A percentile compares a stretch with the other conserved stretches of the same genome.
These are phyloP conservation scores for Mycena galopus DNA, from an alignment of 768 basidiomycete species.

Conservation along the genomic window DNA sequence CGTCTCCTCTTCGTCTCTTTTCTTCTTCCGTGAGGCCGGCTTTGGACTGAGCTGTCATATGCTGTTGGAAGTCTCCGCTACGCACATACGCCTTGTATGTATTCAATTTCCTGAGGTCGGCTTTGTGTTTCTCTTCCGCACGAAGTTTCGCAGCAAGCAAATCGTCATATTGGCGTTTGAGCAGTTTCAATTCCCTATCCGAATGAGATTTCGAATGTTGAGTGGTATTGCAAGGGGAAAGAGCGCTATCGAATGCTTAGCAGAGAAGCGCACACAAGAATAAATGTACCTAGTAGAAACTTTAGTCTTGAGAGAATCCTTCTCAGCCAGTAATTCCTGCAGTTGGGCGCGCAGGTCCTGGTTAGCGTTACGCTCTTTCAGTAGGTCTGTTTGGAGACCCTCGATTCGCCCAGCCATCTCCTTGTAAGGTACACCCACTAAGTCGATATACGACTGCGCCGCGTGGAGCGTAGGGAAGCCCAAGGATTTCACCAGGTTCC, in stretches of 20 bases:
- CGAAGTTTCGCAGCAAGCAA: conserved; percentile 23
- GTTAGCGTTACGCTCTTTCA: conserved; percentile 9
- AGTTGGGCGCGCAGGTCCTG: background rate
- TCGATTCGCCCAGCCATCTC: conserved; percentile 4
- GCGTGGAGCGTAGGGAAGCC: conserved; percentile 5
- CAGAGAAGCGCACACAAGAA: background rate
- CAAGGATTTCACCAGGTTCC: conserved; percentile 13
- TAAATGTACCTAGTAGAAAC: conserved; percentile 7
- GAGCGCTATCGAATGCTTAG: background rate
- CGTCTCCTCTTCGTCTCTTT: conserved; percentile 9
- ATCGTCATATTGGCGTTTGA: conserved; percentile 29
- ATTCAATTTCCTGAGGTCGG: conserved; percentile 20
- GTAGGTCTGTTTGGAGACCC: conserved; percentile 1
- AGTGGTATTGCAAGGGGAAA: conserved; percentile 7
- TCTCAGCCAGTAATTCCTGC: conserved; percentile 1
- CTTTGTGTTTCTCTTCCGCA: conserved; percentile 28
- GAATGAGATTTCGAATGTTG: conserved; percentile 1
- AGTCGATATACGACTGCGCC: conserved; percentile 22
- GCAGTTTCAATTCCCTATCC: background rate
- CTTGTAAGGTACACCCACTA: conserved; percentile 12
- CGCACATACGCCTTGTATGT: background rate
- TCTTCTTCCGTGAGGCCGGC: conserved; percentile 20
- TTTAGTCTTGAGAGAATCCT: background rate
- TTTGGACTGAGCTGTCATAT: conserved; percentile 6
- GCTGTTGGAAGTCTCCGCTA: conserved; percentile 11